phyloP scores from a whole-genome alignment of 2,329 filamentous ascomycete genomes.

The Tolypocladium tundrense region DNA sequence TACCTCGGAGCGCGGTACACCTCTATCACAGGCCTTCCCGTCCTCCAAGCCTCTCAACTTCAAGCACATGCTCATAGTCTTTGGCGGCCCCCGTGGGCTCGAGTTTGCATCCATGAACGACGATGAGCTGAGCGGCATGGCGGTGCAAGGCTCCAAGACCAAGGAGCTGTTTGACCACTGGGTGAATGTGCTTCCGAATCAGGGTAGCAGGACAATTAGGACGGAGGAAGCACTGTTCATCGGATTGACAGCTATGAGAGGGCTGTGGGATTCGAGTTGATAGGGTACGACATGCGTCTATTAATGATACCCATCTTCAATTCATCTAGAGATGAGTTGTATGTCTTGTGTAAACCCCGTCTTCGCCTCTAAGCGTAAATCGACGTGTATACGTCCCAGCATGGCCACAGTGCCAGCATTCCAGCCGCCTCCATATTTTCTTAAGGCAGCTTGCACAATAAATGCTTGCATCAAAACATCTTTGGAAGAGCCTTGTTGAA shows the following conservation, averaged over 20 bases:
- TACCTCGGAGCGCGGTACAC: conserved; percentile 65
- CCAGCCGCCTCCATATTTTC: not conserved
- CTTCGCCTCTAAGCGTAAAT: not conserved
- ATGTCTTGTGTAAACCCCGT: not conserved
- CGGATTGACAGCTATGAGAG: conserved; percentile 58
- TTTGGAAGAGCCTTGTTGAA: conserved; percentile 15
- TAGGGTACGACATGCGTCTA: not conserved
- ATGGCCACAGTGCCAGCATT: not conserved
- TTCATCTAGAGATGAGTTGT: not conserved
- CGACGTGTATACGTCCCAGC: not conserved
- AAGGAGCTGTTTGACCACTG: conserved; percentile 72
- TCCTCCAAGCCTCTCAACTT: conserved; percentile 34
- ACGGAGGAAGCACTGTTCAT: conserved; percentile 79
- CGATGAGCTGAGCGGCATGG: conserved; percentile 43
- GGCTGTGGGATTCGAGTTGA: conserved; percentile 34
- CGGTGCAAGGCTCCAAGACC: conserved; percentile 53
- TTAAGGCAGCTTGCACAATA: not conserved
- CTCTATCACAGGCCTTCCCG: conserved; percentile 34
- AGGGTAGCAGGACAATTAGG: conserved; percentile 72
- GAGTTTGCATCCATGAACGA: conserved; percentile 63
- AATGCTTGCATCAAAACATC: not conserved
- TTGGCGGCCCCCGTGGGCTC: conserved; percentile 71
- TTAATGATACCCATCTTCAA: conserved; percentile 3
- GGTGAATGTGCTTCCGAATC: conserved; percentile 70
- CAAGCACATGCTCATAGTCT: conserved; percentile 66